Evolutionary conservation across 352 stramenopile species (phyloP).

Genomic region (Globisporangium uncinulatum): DNA sequence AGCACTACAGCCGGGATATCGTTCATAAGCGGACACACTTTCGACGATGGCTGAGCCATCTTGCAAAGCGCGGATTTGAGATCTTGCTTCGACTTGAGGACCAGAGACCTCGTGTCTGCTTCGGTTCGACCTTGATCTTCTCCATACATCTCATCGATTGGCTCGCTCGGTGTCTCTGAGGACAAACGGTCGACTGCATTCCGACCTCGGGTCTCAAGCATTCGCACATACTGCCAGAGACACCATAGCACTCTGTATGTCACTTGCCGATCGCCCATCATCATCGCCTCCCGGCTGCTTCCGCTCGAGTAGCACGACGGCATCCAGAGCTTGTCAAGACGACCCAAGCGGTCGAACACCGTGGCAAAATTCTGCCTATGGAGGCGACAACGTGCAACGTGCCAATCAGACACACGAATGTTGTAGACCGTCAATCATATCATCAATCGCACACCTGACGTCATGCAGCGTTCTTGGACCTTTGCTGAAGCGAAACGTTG

Average conservation of each 20-base stretch:
- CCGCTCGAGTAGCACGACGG: slow-evolving; percentile 12
- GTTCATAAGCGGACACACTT: slow-evolving; percentile 9
- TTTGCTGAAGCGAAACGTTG: slow-evolving; percentile 1
- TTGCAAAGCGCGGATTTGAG: background rate
- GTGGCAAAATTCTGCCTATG: slow-evolving; percentile 29
- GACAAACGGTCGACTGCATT: background rate
- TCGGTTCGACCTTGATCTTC: background rate
- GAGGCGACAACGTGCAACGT: background rate
- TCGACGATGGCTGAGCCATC: background rate
- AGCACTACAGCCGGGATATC: slow-evolving; percentile 21
- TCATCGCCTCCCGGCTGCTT: slow-evolving; percentile 25
- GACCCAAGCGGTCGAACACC: slow-evolving; percentile 16
- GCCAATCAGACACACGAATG: background rate
- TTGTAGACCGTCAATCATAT: background rate
- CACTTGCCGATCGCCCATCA: slow-evolving; percentile 40
- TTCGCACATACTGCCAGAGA: slow-evolving; percentile 30
- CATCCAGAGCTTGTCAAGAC: slow-evolving; percentile 4
- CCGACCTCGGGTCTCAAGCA: background rate
- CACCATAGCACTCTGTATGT: slow-evolving; percentile 48
- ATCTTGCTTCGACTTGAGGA: background rate
- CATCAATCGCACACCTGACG: slow-evolving; percentile 4
- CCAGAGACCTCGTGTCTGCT: background rate
- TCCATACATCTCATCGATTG: background rate
- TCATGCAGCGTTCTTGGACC: slow-evolving; percentile 9
- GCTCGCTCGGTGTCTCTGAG: background rate